phyloP scores from a whole-genome alignment of 192 early-diverging fungal genomes.

The Coemansia nantahalensis region DNA sequence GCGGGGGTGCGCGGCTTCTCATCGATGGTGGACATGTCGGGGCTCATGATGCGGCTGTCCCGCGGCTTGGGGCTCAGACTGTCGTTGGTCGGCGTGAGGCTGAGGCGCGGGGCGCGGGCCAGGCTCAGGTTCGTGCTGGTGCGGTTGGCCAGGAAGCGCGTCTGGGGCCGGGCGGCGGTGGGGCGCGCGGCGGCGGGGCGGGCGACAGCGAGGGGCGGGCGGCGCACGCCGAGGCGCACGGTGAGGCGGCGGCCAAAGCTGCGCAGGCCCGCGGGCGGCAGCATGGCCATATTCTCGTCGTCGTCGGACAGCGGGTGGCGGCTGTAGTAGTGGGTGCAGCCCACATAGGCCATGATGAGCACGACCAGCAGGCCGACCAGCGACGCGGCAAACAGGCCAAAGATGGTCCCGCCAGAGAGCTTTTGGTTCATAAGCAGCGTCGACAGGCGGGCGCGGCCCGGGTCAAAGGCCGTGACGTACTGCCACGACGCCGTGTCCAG shows the following conservation, averaged over 20 bases:
- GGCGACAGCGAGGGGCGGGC: conserved; percentile 6
- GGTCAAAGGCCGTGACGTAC: conserved; percentile 37
- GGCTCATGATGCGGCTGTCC: conserved; percentile 26
- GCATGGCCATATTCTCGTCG: conserved; percentile 24
- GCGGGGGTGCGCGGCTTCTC: conserved; percentile 3
- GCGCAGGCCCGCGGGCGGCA: conserved; percentile 36
- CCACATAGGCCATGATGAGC: conserved; percentile 31
- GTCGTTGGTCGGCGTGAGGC: conserved; percentile 5
- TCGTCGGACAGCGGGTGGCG: conserved; percentile 29
- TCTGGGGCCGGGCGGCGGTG: neutral
- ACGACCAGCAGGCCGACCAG: conserved; percentile 27
- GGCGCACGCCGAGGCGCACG: conserved; percentile 19
- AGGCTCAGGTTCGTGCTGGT: conserved; percentile 6
- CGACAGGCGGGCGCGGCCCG: conserved; percentile 23
- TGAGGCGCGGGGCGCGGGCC: conserved; percentile 5
- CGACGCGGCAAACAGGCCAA: conserved; percentile 43
- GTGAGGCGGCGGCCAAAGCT: conserved; percentile 36
- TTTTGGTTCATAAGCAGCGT: conserved; percentile 19
- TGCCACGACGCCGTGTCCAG: conserved; percentile 39
- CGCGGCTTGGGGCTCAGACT: conserved; percentile 29
- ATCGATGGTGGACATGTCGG: conserved; percentile 12
- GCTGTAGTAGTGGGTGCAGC: conserved; percentile 47
- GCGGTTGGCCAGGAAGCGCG: conserved; percentile 3
- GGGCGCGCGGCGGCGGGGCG: neutral
- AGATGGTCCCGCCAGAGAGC: conserved; percentile 42